phyloP scores from a whole-genome alignment of 2,329 filamentous ascomycete genomes.

The Ambrosiella cleistominuta region DNA sequence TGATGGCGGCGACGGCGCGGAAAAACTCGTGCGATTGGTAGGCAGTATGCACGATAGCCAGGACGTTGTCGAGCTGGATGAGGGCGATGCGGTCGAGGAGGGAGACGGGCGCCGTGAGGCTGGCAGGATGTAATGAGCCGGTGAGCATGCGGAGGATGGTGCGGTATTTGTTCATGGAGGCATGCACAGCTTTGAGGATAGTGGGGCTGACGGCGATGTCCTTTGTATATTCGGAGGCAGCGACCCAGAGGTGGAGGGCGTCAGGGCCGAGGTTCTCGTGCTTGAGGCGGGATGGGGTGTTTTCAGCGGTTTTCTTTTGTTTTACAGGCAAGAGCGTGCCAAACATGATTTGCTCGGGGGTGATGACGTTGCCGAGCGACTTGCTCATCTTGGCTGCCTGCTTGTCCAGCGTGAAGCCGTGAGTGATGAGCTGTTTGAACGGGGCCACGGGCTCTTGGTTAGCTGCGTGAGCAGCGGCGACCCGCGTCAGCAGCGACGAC shows the following conservation, averaged over 20 bases:
- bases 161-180: constrained; percentile 67
- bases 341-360: constrained; percentile 67
- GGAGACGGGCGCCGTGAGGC: constrained; percentile 34
- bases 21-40: constrained; percentile 67
- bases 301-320: constrained; percentile 24
- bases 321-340: constrained; percentile 56
- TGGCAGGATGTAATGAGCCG: constrained; percentile 47
- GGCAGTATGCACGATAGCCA: constrained; percentile 43
- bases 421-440: constrained; percentile 79
- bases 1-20: constrained; percentile 54
- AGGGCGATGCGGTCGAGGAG: constrained; percentile 59
- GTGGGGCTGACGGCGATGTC: constrained; percentile 70
- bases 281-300: constrained; percentile 15
- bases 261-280: constrained; percentile 70
- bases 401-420: constrained; percentile 83
- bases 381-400: constrained; percentile 98
- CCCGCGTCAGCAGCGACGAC: constrained; percentile 75
- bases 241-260: constrained; percentile 76
- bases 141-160: constrained; percentile 82
- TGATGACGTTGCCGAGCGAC: constrained; percentile 75
- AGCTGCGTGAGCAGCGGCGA: constrained; percentile 29
- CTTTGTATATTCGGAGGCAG: constrained; percentile 75
- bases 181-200: constrained; percentile 60
- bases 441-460: constrained; percentile 32
- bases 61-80: constrained; percentile 50